phyloP scores from a whole-genome alignment of 352 stramenopile species.

The Phytopythium litorale region DNA sequence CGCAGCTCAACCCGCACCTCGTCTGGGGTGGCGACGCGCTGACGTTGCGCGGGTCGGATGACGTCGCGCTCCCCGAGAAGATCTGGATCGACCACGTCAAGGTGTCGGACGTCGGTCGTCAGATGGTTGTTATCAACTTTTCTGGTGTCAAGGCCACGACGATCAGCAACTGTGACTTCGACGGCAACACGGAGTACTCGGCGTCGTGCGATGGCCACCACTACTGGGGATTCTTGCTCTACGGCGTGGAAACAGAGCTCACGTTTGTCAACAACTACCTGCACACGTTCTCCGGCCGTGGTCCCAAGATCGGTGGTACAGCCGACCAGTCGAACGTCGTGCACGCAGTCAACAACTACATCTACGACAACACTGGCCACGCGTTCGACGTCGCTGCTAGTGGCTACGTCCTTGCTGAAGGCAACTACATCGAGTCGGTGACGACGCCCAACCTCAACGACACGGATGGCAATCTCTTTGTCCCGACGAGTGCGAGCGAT shows the following conservation, averaged over 20 bases:
- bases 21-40: constrained; percentile 33
- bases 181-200: constrained; percentile 32
- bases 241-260: constrained; percentile 6
- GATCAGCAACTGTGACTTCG: constrained; percentile 49
- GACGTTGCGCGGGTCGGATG: no score
- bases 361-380: constrained; percentile 17
- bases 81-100: constrained; percentile 56
- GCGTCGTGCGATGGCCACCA: constrained; percentile 36
- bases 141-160: constrained; percentile 26
- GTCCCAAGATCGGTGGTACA: constrained; percentile 31
- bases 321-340: constrained; percentile 13
- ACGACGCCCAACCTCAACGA: constrained; percentile 8
- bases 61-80: constrained; percentile 15
- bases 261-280: constrained; percentile 42
- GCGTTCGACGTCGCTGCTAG: constrained; percentile 16
- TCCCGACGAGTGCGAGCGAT: constrained; percentile 6
- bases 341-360: constrained; percentile 30
- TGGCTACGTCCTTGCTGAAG: constrained; percentile 20
- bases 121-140: constrained; percentile 36
- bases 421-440: constrained; percentile 25
- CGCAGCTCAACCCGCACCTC: constrained; percentile 45
- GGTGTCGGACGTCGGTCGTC: constrained; percentile 27
- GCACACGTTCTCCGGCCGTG: constrained; percentile 37
- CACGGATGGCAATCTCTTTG: constrained; percentile 11
- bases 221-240: constrained; percentile 29